These are phyloP conservation scores for Cercospora sp. DNA, from an alignment of 2,329 filamentous ascomycete genomes.

Conservation along the genomic window DNA sequence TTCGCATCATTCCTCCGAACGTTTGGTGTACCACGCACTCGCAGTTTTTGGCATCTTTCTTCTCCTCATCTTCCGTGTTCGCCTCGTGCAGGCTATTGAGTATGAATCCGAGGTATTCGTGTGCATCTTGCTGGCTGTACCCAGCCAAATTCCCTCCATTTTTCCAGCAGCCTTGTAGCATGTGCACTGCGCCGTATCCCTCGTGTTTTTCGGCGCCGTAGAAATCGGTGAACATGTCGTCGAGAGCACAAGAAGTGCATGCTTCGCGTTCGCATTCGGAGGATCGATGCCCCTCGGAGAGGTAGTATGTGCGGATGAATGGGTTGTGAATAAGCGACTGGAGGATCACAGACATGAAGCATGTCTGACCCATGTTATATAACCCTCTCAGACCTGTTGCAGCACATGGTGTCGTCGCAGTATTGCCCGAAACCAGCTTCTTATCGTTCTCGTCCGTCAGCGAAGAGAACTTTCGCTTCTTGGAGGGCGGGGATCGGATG, in stretches of 20 bases:
- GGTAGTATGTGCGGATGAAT: constrained; percentile 84
- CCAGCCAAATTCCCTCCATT: constrained; percentile 69
- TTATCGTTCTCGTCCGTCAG: constrained; percentile 58
- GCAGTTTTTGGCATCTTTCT: constrained; percentile 53
- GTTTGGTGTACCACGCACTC: constrained; percentile 91
- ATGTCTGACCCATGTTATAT: constrained; percentile 97
- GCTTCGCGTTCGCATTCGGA: constrained; percentile 64
- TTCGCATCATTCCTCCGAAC: constrained; percentile 89
- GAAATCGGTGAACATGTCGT: constrained; percentile 64
- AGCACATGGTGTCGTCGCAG: constrained; percentile 75
- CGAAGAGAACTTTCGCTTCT: constrained; percentile 63
- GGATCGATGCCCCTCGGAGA: constrained; percentile 83
- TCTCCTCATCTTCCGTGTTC: constrained; percentile 56
- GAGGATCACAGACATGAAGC: constrained; percentile 95
- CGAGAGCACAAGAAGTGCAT: constrained; percentile 62
- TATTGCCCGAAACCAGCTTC: constrained; percentile 74
- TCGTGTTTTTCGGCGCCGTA: constrained; percentile 75
- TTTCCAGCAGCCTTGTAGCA: constrained; percentile 87
- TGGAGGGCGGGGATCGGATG: constrained; percentile 60
- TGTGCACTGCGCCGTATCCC: constrained; percentile 85
- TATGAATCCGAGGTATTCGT: constrained; percentile 95
- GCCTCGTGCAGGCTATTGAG: constrained; percentile 83
- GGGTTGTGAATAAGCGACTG: constrained; percentile 94
- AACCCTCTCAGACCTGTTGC: constrained; percentile 87
- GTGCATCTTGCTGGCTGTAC: constrained; percentile 93